A percentile compares a stretch with the other conserved stretches of the same genome.
Conservation (phyloP, 2,329 filamentous ascomycete genomes). For the Verticillium albo-atrum region DNA sequence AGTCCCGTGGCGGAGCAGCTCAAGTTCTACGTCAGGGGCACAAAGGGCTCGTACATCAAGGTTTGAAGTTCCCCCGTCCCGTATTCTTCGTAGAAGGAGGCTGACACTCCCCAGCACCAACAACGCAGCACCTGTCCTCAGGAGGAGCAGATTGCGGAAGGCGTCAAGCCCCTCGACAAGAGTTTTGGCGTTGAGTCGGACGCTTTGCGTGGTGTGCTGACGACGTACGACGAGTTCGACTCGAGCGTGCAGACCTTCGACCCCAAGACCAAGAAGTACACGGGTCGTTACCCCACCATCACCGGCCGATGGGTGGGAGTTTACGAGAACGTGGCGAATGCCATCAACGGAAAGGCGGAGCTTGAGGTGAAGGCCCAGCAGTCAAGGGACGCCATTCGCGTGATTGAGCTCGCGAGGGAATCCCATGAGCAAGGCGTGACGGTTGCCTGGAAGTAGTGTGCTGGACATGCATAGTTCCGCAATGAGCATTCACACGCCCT, state of each 20-base stretch:
- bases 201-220: constrained; percentile 22
- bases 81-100: neutral
- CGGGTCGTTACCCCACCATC: constrained; percentile 31
- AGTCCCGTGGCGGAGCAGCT: constrained; percentile 56
- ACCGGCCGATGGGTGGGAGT: constrained; percentile 32
- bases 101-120: constrained; percentile 9
- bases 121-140: constrained; percentile 26
- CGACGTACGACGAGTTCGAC: constrained; percentile 31
- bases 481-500: neutral
- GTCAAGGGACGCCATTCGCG: constrained; percentile 30
- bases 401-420: constrained; percentile 37
- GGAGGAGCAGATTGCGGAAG: constrained; percentile 24
- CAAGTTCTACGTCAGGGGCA: constrained; percentile 58
- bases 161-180: constrained; percentile 18
- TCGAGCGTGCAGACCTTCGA: constrained; percentile 22
- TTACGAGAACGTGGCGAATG: constrained; percentile 34
- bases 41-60: constrained; percentile 46
- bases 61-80: constrained; percentile 12
- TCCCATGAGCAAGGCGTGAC: constrained; percentile 26
- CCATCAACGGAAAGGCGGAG: constrained; percentile 31
- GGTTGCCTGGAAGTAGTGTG: constrained; percentile 17
- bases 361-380: constrained; percentile 32
- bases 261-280: constrained; percentile 23
- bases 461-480: neutral
- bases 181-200: constrained; percentile 29